Evolutionary conservation across 1,284 basidiomycete species (phyloP), one percentile per base, ranked within the genome.

Genomic region (Megacollybia platyphylla): DNA sequence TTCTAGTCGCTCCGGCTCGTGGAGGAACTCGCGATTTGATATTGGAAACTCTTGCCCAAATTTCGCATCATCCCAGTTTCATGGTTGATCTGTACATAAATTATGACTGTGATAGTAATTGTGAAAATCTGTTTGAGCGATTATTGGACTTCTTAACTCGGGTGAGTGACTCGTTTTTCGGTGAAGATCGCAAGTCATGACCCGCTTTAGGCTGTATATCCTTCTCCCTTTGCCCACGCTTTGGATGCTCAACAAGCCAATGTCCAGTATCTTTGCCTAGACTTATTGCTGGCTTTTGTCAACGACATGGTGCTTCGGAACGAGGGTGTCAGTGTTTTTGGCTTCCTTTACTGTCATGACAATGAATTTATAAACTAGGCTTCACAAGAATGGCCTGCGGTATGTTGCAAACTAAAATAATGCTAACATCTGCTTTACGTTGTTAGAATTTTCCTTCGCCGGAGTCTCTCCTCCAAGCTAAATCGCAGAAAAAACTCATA

Each of bases 71-170:
- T 52, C 76, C 85, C 1, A 85, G 83, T 54, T 93, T 94, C 62
- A 90, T 97, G 83, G 89, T 96, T 37, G 90, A 97, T 56, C 68
- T 97, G 7, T 99, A 90, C 67, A 73, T 81, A 46, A 98, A 98
- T 60, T 98, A 96, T 60, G 96, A 99, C 59, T 97, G 92, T 57
- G 88, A 97, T 54, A 80, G 87, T 49, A 93, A 97, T 55, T 93
- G 88, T 60, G 93, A 97, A 64, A 93, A 98, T 57, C 64, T 98
- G 46, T 97, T 94, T 54, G 92, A 97, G 57, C 71, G 87, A 6
- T 62, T 97, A n/a, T 68, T 96, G 44, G 82, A 83, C 15, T 97
- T 97, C 61, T 65, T 97, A 48, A 89, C 87, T 2, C 82, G 84
- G 71, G 88, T 85, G 51, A 39, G 54, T 40, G 31, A 32, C 17